These are phyloP conservation scores for Aureobasidium leucospermi DNA, from an alignment of 2,329 filamentous ascomycete species.

Conservation along the genomic window DNA sequence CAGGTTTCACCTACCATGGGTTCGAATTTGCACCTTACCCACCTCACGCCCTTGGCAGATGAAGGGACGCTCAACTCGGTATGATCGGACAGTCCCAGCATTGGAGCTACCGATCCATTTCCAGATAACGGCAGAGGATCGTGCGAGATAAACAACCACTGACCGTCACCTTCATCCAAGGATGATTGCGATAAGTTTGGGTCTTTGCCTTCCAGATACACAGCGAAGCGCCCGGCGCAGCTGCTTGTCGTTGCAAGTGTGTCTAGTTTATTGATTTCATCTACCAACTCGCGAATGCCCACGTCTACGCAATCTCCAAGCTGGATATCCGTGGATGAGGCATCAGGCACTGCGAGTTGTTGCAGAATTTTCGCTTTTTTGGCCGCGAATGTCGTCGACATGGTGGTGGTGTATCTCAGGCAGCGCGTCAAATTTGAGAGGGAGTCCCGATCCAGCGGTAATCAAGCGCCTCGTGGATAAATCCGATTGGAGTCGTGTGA, in stretches of 20 bases:
- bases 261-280: conserved; percentile 64
- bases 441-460: neutral
- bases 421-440: neutral
- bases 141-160: conserved; percentile 86
- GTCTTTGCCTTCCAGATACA: conserved; percentile 72
- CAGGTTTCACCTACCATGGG: conserved; percentile 63
- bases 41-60: neutral
- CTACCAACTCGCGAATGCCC: conserved; percentile 69
- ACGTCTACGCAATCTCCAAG: conserved; percentile 83
- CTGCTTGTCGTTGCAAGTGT: conserved; percentile 89
- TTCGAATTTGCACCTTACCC: conserved; percentile 83
- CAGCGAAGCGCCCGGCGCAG: conserved; percentile 78
- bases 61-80: neutral
- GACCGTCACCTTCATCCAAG: conserved; percentile 59
- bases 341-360: conserved; percentile 60
- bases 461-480: neutral
- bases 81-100: neutral
- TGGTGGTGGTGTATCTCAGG: neutral
- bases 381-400: conserved; percentile 27
- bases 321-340: conserved; percentile 72
- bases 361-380: conserved; percentile 69
- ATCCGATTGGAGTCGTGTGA: neutral
- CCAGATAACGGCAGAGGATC: conserved; percentile 23
- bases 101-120: neutral
- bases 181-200: conserved; percentile 14